phyloP scores from a whole-genome alignment of 2,329 filamentous ascomycete genomes.

The Paracamarosporium sp. region DNA sequence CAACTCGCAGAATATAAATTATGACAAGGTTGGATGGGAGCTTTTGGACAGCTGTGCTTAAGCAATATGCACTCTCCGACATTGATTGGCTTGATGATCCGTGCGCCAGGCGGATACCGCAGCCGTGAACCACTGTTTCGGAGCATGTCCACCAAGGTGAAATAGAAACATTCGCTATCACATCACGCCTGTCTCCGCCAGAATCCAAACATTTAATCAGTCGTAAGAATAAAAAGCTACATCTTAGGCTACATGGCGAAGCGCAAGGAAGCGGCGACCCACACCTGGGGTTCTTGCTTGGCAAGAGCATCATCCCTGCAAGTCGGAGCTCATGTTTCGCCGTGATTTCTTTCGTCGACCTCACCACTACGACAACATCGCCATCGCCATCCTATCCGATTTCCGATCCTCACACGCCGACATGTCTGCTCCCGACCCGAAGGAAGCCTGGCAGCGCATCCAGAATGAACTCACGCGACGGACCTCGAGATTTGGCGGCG shows the following conservation, averaged over 20 bases:
- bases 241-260: background rate
- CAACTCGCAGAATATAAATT: constrained; percentile 27
- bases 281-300: constrained; percentile 23
- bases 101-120: constrained; percentile 29
- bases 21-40: constrained; percentile 20
- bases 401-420: constrained; percentile 26
- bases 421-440: constrained; percentile 60
- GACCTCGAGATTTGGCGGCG: constrained; percentile 53
- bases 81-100: constrained; percentile 39
- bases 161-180: background rate
- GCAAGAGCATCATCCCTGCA: constrained; percentile 18
- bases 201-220: background rate
- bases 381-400: constrained; percentile 42
- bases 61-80: constrained; percentile 26
- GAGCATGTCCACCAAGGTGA: constrained; percentile 13
- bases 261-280: constrained; percentile 17
- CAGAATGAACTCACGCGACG: constrained; percentile 65
- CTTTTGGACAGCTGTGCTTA: constrained; percentile 47
- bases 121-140: constrained; percentile 19
- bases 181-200: background rate
- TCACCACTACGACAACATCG: constrained; percentile 28
- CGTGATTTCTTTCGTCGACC: constrained; percentile 36
- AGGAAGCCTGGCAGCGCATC: constrained; percentile 71
- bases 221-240: background rate
- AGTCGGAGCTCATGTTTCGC: constrained; percentile 31